Evolutionary conservation across 345 rosid genomes (phyloP).

Genomic region (Populus alba): DNA sequence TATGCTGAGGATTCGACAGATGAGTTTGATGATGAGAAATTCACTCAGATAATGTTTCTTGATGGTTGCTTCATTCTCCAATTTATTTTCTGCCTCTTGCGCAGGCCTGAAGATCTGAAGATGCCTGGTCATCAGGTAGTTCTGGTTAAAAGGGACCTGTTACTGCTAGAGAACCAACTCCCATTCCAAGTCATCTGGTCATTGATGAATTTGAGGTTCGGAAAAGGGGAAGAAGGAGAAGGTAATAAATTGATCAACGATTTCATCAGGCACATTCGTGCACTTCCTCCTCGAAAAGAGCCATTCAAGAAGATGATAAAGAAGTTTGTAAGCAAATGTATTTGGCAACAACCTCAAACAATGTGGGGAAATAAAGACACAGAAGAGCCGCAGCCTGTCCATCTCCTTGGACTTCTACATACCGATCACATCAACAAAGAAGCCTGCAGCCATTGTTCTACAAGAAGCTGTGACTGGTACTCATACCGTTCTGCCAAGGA

Average conservation of each 20-base stretch:
- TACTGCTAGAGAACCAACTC: slow-evolving; percentile 30
- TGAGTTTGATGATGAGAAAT: background rate
- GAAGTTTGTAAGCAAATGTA: too few relatives aligned
- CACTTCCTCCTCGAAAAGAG: too few relatives aligned
- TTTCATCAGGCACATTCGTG: background rate
- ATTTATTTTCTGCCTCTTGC: background rate
- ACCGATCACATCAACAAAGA: too few relatives aligned
- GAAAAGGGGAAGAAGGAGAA: background rate
- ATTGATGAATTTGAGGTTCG: background rate
- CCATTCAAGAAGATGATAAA: too few relatives aligned
- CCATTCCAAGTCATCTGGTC: slow-evolving; percentile 20
- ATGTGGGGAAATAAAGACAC: too few relatives aligned
- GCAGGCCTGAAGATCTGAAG: background rate
- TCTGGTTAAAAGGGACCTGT: slow-evolving; percentile 12
- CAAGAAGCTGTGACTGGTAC: too few relatives aligned
- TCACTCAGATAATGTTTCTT: background rate
- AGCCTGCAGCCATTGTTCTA: too few relatives aligned
- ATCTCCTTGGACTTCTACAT: slow-evolving; percentile 3
- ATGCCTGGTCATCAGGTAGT: background rate
- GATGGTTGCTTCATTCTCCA: background rate
- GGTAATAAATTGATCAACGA: background rate
- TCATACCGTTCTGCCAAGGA: background rate
- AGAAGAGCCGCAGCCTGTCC: background rate
- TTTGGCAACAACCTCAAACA: too few relatives aligned
- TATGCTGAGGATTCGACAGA: background rate